Base-by-base conservation (phyloP, 2,329 filamentous ascomycete species). In the Fusarium brachygibbosum region DNA sequence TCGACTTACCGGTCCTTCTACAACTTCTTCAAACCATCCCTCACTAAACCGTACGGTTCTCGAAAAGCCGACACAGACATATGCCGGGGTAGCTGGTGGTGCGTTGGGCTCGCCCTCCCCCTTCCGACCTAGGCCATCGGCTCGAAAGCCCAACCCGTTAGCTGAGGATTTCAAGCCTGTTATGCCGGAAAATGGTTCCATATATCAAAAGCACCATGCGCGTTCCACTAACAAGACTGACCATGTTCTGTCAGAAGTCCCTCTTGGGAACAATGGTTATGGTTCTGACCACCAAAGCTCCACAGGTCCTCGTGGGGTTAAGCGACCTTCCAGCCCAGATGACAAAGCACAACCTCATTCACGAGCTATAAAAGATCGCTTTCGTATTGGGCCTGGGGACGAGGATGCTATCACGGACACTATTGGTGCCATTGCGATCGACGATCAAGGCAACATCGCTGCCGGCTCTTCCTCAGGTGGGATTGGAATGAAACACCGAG, bases 401-500 rank as follows among this genome's bases (percentile, higher is more conserved):
- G 89, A 93, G 66, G 86, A 91, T 74, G 85, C 80, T 28, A 87
- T 99, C 72, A 97, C 91, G 4, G 96, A 99, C 82, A 99, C 96
- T 14, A 94, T 99, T 62, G 96, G 97, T 44, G 96, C 94, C 29
- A 97, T 99, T 76, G 96, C 94, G 13, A 90, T 99, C 68, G 96
- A 99, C 75, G 86, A 87, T 50, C 88, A 86, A 72, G 96, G 96
- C 17, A 91, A 91, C 61, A 97, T 99, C 76, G 95, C 97, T 6
- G 96, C 95, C 6, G 96, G 92, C 17, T 97, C 96, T 3, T 99
- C 96, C 3, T 99, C 97, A 17, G 96, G 96, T 8, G 96, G 96
- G 2, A 99, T 99, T 77, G 95, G 96, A 29, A 98, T 99, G 95
- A 99, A 99, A 78, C 94, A 97, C 79, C 89, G 90, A 63, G 97